Base-by-base conservation (phyloP, 2,329 filamentous ascomycete genomes). In the Diplodia corticola region DNA sequence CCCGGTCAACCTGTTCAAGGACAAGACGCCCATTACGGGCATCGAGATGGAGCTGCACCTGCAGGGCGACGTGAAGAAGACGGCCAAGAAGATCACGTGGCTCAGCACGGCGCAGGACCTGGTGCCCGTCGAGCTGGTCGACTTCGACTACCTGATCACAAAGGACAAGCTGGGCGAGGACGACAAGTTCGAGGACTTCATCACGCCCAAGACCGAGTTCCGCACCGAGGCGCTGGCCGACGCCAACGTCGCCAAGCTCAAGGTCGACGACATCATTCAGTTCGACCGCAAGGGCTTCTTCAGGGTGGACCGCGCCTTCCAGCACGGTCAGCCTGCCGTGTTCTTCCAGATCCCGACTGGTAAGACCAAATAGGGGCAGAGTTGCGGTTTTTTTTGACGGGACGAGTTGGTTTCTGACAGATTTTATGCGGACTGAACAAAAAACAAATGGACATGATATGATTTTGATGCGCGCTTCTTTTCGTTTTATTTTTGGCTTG, bases 1-100 rank as follows among this genome's bases (percentile, higher is more conserved):
- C 71, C 80, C 81, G 5, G 74, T 83, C 67, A 74, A 72, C 64
- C 30, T 75, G 72, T 80, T 82, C 69, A 82, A 86, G 55, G 83
- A 83, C 63, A 82, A 86, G 60, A 67, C 64, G 12, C 78, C 77
- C 55, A 88, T 97, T 72, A 89, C 88, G 13, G 82, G 81, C 40
- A 84, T 97, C 46, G 90, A 91, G 67, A 83, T 95, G 64, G 92
- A 97, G 80, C 87, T 97, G n/a, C 90, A 98, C 79, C 86, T 97
- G 59, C 88, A 91, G 73, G 93, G 94, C 65, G 94, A 98, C 77
- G 91, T 98, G 78, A 97, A 96, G 84, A 90, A 91, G 75, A 98
- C 94, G 0, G 89, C 92, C 74, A 97, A 97, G 87, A 98, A 98
- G 84, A 88, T 98, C 44, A 97, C 93, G 0, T 98, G 94, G 94